These are phyloP conservation scores for Suillus bovinus DNA, from an alignment of 768 basidiomycete genomes.

Conservation along the genomic window DNA sequence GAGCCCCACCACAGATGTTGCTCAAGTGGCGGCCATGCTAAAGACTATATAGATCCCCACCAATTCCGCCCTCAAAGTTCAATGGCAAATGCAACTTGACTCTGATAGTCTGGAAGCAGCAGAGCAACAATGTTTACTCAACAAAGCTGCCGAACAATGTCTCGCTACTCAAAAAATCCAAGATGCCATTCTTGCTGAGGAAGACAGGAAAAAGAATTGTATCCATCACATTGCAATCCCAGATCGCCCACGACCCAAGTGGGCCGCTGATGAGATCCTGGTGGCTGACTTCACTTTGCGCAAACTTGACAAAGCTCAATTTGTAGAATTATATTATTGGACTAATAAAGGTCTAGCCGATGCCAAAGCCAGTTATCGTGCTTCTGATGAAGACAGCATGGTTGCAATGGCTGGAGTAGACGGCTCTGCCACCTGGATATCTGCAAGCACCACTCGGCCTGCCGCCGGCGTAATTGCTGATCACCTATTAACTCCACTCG, in stretches of 20 bases:
- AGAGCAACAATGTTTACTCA: neutral
- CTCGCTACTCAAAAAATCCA: neutral
- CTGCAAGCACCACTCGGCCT: neutral
- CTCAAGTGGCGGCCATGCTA: neutral
- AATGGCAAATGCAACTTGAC: neutral
- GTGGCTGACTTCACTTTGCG: neutral
- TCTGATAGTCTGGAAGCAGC: accelerated
- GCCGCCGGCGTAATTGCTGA: neutral
- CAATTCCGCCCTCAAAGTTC: neutral
- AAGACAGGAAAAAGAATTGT: neutral
- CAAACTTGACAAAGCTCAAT: neutral
- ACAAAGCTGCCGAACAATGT: accelerated
- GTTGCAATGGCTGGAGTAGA: neutral
- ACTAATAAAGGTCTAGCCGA: neutral
- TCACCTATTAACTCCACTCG: neutral
- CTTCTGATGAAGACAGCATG: neutral
- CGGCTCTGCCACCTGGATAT: neutral
- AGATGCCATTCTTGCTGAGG: accelerated
- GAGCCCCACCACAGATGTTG: accelerated
- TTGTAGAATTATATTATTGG: neutral
- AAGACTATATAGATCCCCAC: neutral
- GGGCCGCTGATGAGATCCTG: accelerated
- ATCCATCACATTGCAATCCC: neutral
- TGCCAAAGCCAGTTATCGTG: too few species aligned
- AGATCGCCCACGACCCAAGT: accelerated